Conservation (phyloP, 805 yeast genomes). For the Candida silvatica region DNA sequence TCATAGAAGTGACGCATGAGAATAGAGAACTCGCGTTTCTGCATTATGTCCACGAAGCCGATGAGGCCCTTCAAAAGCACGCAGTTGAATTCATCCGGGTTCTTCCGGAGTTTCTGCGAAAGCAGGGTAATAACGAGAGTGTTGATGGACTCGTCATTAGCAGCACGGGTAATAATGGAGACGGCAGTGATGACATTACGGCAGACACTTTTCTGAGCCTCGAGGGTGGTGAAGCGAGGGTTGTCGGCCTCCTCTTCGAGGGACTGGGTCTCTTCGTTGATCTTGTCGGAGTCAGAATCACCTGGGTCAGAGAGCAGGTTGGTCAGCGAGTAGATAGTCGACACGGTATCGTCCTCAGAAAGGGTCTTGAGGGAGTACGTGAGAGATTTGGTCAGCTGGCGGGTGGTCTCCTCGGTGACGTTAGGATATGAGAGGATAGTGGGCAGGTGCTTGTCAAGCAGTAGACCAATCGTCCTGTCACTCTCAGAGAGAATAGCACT, state of each 20-base stretch:
- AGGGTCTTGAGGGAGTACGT: constrained; percentile 59
- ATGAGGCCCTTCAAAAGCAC: constrained; percentile 55
- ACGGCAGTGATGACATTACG: constrained; percentile 64
- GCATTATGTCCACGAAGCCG: constrained; percentile 49
- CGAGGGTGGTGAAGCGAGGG: constrained; percentile 12
- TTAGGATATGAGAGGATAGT: constrained; percentile 48
- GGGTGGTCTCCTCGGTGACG: constrained; percentile 38
- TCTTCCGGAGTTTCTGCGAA: constrained; percentile 56
- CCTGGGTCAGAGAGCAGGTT: constrained; percentile 51
- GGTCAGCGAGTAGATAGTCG: constrained; percentile 75
- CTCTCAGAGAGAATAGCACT: constrained; percentile 23
- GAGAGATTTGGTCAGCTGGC: constrained; percentile 45
- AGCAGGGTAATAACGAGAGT: constrained; percentile 74
- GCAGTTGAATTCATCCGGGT: constrained; percentile 43
- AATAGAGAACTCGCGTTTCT: constrained; percentile 60
- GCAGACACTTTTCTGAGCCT: constrained; percentile 30
- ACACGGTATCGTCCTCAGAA: constrained; percentile 75
- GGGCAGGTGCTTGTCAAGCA: constrained; percentile 29
- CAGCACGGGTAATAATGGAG: constrained; percentile 54
- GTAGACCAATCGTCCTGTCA: constrained; percentile 34
- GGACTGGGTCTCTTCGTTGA: background rate
- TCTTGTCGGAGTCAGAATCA: background rate
- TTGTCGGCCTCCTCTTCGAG: constrained; percentile 21
- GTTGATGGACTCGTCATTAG: constrained; percentile 64
- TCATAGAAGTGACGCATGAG: constrained; percentile 50